Conservation (phyloP, 2,329 filamentous ascomycete species). For the Epichloe brachyelytri region DNA sequence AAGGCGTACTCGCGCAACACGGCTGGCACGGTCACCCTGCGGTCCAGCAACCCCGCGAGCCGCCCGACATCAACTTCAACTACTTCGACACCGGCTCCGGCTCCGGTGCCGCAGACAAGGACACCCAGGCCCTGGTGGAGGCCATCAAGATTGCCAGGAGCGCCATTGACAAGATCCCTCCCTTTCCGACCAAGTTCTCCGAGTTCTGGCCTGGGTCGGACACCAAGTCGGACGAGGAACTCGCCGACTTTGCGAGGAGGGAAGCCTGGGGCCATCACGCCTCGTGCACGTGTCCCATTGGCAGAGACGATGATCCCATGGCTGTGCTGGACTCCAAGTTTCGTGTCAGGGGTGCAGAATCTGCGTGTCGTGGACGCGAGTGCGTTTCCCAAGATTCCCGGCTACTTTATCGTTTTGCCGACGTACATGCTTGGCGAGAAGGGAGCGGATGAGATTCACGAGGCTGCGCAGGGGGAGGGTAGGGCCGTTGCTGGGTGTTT, state of each 20-base stretch:
- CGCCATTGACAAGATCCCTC: constrained; percentile 41
- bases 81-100: too few relatives aligned
- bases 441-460: not conserved
- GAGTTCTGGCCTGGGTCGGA: constrained; percentile 7
- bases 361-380: constrained; percentile 47
- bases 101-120: constrained; percentile 17
- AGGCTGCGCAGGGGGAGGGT: too few relatives aligned
- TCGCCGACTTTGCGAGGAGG: constrained; percentile 27
- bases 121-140: constrained; percentile 27
- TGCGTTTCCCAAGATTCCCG: constrained; percentile 30
- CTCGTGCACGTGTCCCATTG: constrained; percentile 41
- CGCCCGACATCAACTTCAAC: too few relatives aligned
- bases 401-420: not conserved
- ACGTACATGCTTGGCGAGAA: constrained; percentile 1
- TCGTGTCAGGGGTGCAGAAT: constrained; percentile 35
- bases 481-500: too few relatives aligned
- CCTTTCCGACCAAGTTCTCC: constrained; percentile 32
- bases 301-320: constrained; percentile 35
- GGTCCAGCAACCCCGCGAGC: constrained; percentile 26
- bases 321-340: constrained; percentile 44
- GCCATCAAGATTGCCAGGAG: constrained; percentile 20
- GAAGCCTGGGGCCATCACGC: constrained; percentile 46
- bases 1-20: not conserved
- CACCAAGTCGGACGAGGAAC: constrained; percentile 9
- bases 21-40: constrained; percentile 45